Percentiles rank a stretch among this genome's conserved stretches.
These are phyloP conservation scores for Dioszegia aurantiaca DNA, from an alignment of 768 basidiomycete species.

Conservation along the genomic window DNA sequence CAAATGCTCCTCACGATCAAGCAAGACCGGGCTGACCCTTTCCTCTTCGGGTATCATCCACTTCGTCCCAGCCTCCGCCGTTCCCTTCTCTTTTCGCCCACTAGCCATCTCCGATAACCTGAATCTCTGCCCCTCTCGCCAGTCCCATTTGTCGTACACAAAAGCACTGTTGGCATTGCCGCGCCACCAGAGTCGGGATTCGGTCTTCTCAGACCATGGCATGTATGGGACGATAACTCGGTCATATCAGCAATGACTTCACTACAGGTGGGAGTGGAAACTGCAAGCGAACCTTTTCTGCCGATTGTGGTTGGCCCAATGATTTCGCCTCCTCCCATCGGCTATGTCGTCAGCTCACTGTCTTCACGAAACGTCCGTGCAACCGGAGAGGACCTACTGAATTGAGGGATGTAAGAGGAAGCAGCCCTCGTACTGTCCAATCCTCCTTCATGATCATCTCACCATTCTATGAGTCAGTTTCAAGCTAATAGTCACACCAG, in stretches of 20 bases:
- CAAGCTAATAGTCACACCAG: neutral
- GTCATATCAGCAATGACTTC: neutral
- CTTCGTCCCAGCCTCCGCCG: too few relatives aligned
- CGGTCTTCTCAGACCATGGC: constrained; percentile 13
- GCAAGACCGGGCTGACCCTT: neutral
- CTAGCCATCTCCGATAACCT: constrained; percentile 9
- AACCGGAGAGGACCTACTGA: constrained; percentile 3
- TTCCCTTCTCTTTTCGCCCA: neutral
- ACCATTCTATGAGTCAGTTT: constrained; percentile 17
- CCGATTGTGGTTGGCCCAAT: constrained; percentile 16
- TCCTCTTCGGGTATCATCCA: constrained; percentile 2
- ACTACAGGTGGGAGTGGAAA: neutral
- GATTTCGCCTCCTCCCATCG: constrained; percentile 15
- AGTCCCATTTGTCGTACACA: constrained; percentile 13
- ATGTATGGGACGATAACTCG: neutral
- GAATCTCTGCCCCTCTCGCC: constrained; percentile 15
- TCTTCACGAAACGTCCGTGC: too few relatives aligned
- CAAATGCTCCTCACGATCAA: neutral
- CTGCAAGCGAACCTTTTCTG: constrained; percentile 6
- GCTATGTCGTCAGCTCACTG: neutral
- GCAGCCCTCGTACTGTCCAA: constrained; percentile 2
- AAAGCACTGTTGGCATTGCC: constrained; percentile 12
- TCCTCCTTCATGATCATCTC: constrained; percentile 24
- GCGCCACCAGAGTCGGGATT: constrained; percentile 6
- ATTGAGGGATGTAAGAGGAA: constrained; percentile 7